phyloP scores from a whole-genome alignment of 2,329 filamentous ascomycete genomes.

The Tolypocladium paradoxum region DNA sequence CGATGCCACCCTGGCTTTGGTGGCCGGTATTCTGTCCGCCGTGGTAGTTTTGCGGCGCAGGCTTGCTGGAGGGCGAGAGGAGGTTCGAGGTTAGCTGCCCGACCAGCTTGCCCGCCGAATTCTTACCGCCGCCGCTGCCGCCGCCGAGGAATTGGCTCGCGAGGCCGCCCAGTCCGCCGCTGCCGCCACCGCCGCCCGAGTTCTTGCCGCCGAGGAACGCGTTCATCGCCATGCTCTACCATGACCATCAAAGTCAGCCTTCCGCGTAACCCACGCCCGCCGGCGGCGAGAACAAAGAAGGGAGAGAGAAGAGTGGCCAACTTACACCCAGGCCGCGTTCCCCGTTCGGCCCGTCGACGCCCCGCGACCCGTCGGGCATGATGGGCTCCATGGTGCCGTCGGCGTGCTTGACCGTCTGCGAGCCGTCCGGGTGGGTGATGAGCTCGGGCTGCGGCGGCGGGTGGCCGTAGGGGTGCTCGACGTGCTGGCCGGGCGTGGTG shows the following conservation, averaged over 20 bases:
- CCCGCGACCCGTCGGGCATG: conserved; percentile 39
- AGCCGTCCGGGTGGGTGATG: conserved; percentile 52
- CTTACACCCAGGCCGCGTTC: conserved; percentile 58
- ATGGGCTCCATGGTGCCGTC: conserved; percentile 52
- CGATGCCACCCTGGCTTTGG: conserved; percentile 35
- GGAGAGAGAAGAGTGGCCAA: conserved; percentile 11
- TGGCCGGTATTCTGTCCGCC: conserved; percentile 30
- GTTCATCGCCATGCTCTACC: conserved; percentile 50
- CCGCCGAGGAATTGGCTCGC: conserved; percentile 34
- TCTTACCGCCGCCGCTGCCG: conserved; percentile 23
- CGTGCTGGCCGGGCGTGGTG: conserved; percentile 43
- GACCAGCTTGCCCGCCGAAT: conserved; percentile 42
- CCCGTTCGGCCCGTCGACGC: conserved; percentile 38
- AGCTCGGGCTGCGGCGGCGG: conserved; percentile 41
- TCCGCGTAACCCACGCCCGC: background rate
- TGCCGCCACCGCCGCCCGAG: conserved; percentile 16
- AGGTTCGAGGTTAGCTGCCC: conserved; percentile 45
- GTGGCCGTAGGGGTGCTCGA: conserved; percentile 51
- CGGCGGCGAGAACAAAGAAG: background rate
- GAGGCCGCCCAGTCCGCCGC: conserved; percentile 14
- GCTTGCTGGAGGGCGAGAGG: conserved; percentile 38
- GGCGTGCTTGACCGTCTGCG: conserved; percentile 48
- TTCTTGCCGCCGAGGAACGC: conserved; percentile 41
- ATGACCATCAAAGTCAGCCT: conserved; percentile 3
- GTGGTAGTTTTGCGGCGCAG: conserved; percentile 36